These are phyloP conservation scores for Peronospora belbahrii DNA, from an alignment of 352 stramenopile genomes.

Conservation along the genomic window DNA sequence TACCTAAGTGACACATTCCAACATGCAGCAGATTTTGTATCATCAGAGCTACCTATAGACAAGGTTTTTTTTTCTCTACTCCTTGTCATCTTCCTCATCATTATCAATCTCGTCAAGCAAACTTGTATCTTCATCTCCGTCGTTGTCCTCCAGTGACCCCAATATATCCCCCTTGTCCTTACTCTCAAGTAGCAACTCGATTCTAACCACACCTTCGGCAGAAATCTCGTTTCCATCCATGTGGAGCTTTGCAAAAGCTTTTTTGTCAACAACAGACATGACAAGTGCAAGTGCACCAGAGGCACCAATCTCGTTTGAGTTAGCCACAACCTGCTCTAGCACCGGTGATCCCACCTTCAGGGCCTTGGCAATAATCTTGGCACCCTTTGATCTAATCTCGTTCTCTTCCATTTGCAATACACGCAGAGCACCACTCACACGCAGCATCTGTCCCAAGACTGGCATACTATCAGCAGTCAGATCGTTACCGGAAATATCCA, in stretches of 20 bases:
- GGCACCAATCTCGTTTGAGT: constrained; percentile 85
- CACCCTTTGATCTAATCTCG: constrained; percentile 85
- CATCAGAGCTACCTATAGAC: no score
- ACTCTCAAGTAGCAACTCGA: constrained; percentile 39
- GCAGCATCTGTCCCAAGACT: constrained; percentile 39
- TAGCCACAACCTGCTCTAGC: constrained; percentile 81
- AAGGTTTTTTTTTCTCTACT: background rate
- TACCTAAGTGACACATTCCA: no score
- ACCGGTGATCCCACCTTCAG: constrained; percentile 40
- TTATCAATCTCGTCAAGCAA: constrained; percentile 42
- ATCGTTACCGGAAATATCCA: constrained; percentile 94
- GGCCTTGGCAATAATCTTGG: constrained; percentile 58
- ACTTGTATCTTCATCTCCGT: constrained; percentile 73
- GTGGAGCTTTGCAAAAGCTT: constrained; percentile 42
- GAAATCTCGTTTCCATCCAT: constrained; percentile 84
- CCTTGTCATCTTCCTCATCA: background rate
- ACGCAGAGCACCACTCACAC: constrained; percentile 47
- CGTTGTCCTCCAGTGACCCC: constrained; percentile 75
- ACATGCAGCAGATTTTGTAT: no score
- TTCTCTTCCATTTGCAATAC: constrained; percentile 90
- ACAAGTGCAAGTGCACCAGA: constrained; percentile 82
- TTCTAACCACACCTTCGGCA: constrained; percentile 43
- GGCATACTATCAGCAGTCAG: constrained; percentile 63
- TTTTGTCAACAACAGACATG: constrained; percentile 48
- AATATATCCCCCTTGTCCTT: constrained; percentile 51